A percentile compares a stretch with the other conserved stretches of the same genome.
These are phyloP conservation scores for Boechera stricta DNA, from an alignment of 345 rosid genomes.

Conservation along the genomic window DNA sequence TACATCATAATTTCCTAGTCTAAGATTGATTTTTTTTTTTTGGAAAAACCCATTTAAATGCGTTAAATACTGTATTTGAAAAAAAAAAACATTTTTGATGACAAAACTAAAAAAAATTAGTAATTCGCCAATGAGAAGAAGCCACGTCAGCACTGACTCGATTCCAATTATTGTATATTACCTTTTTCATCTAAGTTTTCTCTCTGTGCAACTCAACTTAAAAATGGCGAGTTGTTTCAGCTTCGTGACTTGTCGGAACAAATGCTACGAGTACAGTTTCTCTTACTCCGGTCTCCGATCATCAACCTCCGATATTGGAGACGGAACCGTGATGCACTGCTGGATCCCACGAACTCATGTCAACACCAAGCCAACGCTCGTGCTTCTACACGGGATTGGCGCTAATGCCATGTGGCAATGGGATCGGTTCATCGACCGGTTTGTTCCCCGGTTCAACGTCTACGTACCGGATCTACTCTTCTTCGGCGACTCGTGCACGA, in stretches of 20 bases:
- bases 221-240: conserved; percentile 61
- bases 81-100: too few species aligned
- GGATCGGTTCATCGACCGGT: conserved; percentile 51
- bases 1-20: too few species aligned
- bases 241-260: conserved; percentile 53
- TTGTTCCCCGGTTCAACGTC: conserved; percentile 62
- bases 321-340: conserved; percentile 74
- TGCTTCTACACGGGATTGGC: conserved; percentile 79
- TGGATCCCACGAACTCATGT: conserved; percentile 63
- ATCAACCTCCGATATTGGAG: conserved; percentile 65
- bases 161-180: not conserved
- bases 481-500: conserved; percentile 78
- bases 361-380: conserved; percentile 51
- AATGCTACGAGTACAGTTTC: conserved; percentile 61
- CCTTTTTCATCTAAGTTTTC: too few species aligned
- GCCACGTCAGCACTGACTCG: not conserved
- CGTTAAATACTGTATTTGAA: too few species aligned
- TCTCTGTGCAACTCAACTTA: too few species aligned
- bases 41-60: too few species aligned
- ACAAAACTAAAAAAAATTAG: too few species aligned
- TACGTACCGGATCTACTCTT: conserved; percentile 79
- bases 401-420: conserved; percentile 94
- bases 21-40: too few species aligned
- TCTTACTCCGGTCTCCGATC: conserved; percentile 62
- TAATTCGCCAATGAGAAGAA: not conserved